These are phyloP conservation scores for Hypholoma fasciculare DNA, from an alignment of 768 basidiomycete genomes.

Conservation along the genomic window DNA sequence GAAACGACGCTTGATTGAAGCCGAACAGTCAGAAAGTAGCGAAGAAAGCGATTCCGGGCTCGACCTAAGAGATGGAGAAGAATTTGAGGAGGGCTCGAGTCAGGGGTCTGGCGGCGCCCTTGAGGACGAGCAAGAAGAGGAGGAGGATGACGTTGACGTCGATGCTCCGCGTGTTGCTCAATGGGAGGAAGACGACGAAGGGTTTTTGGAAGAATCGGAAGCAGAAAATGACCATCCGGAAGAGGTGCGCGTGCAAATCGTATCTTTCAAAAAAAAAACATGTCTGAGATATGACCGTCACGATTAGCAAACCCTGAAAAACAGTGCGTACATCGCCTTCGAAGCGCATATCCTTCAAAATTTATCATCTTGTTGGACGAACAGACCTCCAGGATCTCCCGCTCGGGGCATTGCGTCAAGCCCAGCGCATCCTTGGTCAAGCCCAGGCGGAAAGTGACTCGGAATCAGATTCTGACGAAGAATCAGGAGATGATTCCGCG, in stretches of 20 bases:
- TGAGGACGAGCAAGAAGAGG: constrained; percentile 29
- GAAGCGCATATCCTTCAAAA: neutral
- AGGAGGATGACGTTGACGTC: constrained; percentile 34
- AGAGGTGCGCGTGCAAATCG: constrained; percentile 12
- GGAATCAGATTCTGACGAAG: constrained; percentile 33
- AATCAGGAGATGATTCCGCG: constrained; percentile 16
- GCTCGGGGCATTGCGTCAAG: constrained; percentile 62
- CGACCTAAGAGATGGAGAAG: constrained; percentile 21
- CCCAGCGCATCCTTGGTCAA: constrained; percentile 55
- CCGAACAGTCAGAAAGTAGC: constrained; percentile 2
- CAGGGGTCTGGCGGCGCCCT: constrained; percentile 12
- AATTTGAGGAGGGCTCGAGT: constrained; percentile 22
- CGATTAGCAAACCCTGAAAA: constrained; percentile 24
- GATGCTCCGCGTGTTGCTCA: constrained; percentile 62
- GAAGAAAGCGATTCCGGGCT: constrained; percentile 6
- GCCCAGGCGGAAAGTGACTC: constrained; percentile 37
- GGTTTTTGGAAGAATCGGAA: constrained; percentile 14
- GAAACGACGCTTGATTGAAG: constrained; percentile 8
- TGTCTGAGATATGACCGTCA: neutral
- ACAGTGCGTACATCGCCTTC: constrained; percentile 17
- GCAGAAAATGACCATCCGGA: constrained; percentile 4
- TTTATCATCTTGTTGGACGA: neutral
- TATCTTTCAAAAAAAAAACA: neutral
- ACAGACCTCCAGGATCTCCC: constrained; percentile 62
- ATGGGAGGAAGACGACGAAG: constrained; percentile 45